Base-by-base conservation (phyloP, 2,329 filamentous ascomycete genomes). In the Exophiala spinifera region DNA sequence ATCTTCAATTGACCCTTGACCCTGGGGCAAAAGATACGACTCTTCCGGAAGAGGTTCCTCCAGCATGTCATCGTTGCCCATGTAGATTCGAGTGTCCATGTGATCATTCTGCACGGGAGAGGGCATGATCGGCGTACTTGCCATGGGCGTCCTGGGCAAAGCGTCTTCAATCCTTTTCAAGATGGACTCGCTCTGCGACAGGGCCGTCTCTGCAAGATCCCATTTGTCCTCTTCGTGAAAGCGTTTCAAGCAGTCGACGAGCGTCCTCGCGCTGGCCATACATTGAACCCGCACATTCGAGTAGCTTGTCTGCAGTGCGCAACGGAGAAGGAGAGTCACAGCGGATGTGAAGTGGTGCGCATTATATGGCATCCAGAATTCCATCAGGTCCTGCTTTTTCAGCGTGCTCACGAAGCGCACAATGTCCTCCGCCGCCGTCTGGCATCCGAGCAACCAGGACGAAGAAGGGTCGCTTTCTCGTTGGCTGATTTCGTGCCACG, bases 121-220 rank as follows among this genome's bases (percentile, higher is more conserved):
- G 1, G 43, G 44, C 17, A 55, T 11, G 21, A 37, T 51, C n/a
- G 45, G 56, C 2, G 56, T 55, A 13, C 49, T 34, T 8, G 39
- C 46, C 21, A 54, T 45, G 5, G 58, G 58, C 19, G 49, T 52
- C 31, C 51, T 40, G 13, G 56, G 57, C 23, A 63, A 21, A n/a
- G 56, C 49, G 25, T 63, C 61, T 45, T 63, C 61, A 52, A 63
- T 58, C 1, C 55, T 46, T 25, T 57, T 72, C 59, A 76, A 66
- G 49, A 76, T 72, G 23, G 69, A 67, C 53, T 76, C 74, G 63
- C 74, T 75, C 62, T 75, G 72, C 37, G 81, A 76, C 3, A 81
- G 66, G 42, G 76, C 80, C 65, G 79, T 80, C 46, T 78, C 75
- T 6, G 78, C 78, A 7, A 81, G 72, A 57, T 82, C 79, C 79